phyloP scores from a whole-genome alignment of 305 asterid genomes.

The Fraxinus floribunda region DNA sequence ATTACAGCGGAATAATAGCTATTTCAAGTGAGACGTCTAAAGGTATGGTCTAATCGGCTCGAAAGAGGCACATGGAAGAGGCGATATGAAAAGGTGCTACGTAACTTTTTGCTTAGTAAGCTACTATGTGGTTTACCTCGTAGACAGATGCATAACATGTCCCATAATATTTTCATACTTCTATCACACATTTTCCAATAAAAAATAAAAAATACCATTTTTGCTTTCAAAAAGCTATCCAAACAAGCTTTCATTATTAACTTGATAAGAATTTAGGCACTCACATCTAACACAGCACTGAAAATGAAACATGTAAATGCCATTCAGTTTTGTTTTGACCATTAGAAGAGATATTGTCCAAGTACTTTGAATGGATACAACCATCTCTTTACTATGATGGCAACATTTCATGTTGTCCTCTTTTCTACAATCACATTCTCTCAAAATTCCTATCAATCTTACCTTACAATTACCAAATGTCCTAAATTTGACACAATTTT shows the following conservation, averaged over 20 bases:
- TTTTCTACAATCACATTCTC: not conserved
- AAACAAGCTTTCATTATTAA: conserved; percentile 15
- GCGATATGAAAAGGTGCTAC: not conserved
- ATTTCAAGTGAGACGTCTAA: not conserved
- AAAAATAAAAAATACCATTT: not conserved
- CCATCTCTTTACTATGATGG: conserved; percentile 39
- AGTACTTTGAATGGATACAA: conserved; percentile 49
- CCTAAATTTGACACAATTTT: not conserved
- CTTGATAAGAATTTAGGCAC: conserved; percentile 45
- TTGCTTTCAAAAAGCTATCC: not conserved
- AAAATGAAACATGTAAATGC: conserved; percentile 23
- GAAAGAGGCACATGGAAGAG: not conserved
- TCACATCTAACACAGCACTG: conserved; percentile 31
- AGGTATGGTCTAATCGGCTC: not conserved
- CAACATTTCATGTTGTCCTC: conserved; percentile 35
- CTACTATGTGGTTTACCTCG: not conserved
- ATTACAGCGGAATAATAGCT: not conserved
- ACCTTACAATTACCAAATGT: not conserved
- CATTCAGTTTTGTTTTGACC: conserved; percentile 15
- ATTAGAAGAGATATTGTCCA: conserved; percentile 24
- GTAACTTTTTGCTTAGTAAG: too few relatives aligned
- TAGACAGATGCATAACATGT: not conserved
- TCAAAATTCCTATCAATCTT: not conserved
- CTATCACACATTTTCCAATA: too few relatives aligned
- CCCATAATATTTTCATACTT: not conserved